phyloP scores from a whole-genome alignment of 352 stramenopile species.

The Globisporangium solare region DNA sequence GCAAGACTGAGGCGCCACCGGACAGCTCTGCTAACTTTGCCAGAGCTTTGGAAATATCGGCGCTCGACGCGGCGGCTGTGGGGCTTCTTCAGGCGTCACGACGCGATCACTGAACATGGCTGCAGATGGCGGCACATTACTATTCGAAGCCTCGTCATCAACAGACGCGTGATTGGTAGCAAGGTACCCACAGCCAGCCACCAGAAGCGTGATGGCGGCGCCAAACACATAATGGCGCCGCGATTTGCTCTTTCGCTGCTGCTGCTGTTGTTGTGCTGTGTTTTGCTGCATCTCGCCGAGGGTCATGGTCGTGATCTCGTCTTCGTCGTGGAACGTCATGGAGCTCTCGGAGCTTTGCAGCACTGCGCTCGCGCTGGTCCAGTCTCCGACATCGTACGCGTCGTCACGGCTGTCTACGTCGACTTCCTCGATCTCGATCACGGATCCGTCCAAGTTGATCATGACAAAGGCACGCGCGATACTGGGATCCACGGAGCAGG shows the following conservation, averaged over 20 bases:
- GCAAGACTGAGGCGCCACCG: neutral
- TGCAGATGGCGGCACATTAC: neutral
- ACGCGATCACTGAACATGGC: neutral
- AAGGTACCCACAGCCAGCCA: slow-evolving; percentile 11
- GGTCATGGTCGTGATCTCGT: slow-evolving; percentile 4
- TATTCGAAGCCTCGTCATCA: neutral
- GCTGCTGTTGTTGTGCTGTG: neutral
- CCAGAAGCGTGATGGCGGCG: slow-evolving; percentile 2
- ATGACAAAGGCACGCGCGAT: neutral
- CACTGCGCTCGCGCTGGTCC: slow-evolving; percentile 7
- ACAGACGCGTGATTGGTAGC: neutral
- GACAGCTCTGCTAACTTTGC: neutral
- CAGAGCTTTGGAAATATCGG: neutral
- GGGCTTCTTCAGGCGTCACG: neutral
- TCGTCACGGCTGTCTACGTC: neutral
- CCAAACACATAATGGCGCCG: slow-evolving; percentile 5
- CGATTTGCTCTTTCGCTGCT: neutral
- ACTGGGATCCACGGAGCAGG: too few relatives aligned
- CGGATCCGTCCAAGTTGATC: neutral
- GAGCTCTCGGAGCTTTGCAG: slow-evolving; percentile 13
- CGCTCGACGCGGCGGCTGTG: neutral
- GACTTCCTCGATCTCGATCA: neutral
- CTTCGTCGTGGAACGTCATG: slow-evolving; percentile 5
- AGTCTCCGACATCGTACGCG: slow-evolving; percentile 9
- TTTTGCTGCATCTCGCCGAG: neutral